These are phyloP conservation scores for Mycena epipterygia DNA, from an alignment of 768 basidiomycete species.

Conservation along the genomic window DNA sequence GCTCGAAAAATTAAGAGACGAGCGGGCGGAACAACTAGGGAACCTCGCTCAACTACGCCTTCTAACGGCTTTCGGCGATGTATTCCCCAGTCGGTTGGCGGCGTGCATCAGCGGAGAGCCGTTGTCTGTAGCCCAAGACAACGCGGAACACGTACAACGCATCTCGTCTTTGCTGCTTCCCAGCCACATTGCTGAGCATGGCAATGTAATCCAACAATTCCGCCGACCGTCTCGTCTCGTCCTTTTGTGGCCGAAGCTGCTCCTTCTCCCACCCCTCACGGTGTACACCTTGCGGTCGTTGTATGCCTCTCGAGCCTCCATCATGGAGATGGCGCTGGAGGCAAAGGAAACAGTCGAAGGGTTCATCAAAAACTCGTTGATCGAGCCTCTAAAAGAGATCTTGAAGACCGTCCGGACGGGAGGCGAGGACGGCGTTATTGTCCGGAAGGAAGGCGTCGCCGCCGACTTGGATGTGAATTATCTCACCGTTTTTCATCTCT, in stretches of 20 bases:
- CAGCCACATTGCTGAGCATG: constrained; percentile 46
- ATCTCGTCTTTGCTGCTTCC: constrained; percentile 45
- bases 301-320: constrained; percentile 71
- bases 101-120: constrained; percentile 32
- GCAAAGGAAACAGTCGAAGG: constrained; percentile 75
- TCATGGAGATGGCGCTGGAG: constrained; percentile 70
- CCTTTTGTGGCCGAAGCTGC: constrained; percentile 84
- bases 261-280: constrained; percentile 80
- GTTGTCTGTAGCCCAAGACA: neutral
- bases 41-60: constrained; percentile 69
- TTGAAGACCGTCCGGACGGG: constrained; percentile 87
- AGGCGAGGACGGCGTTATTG: constrained; percentile 79
- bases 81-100: constrained; percentile 38
- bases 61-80: constrained; percentile 42
- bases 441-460: constrained; percentile 84
- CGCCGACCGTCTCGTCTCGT: constrained; percentile 77
- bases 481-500: neutral
- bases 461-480: constrained; percentile 82
- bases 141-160: constrained; percentile 36
- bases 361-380: constrained; percentile 86
- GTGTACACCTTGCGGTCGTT: constrained; percentile 63
- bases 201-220: constrained; percentile 53
- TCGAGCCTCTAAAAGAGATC: constrained; percentile 89
- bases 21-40: constrained; percentile 78
- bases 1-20: constrained; percentile 75